phyloP scores from a whole-genome alignment of 2,329 filamentous ascomycete genomes.

The Pleurostoma richardsiae region DNA sequence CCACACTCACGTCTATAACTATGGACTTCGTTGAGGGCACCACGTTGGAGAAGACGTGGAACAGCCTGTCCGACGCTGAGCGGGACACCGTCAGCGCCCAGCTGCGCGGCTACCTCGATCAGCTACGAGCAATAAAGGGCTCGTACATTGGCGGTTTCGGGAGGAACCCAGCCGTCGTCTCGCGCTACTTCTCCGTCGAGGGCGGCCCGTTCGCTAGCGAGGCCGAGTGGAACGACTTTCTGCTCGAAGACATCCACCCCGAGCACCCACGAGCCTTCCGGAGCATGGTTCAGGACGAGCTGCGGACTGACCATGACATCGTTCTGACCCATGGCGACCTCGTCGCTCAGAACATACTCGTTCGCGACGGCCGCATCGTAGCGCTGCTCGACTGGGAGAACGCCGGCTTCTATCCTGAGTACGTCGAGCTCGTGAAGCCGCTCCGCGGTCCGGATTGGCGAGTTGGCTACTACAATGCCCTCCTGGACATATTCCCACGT shows the following conservation, averaged over 20 bases:
- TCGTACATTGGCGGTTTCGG: not conserved
- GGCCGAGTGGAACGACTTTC: not conserved
- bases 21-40: not conserved
- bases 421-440: not conserved
- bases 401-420: slow-evolving; percentile 4
- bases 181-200: not conserved
- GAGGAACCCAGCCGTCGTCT: not conserved
- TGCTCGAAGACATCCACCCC: not conserved
- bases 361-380: slow-evolving; percentile 1
- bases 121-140: not conserved
- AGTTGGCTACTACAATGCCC: not conserved
- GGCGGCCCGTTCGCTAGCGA: not conserved
- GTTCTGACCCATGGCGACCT: slow-evolving; percentile 2
- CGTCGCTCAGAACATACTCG: slow-evolving; percentile 2
- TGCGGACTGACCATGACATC: slow-evolving; percentile 9
- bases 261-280: not conserved
- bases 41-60: not conserved
- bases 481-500: not conserved
- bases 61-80: not conserved
- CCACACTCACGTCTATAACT: not conserved
- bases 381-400: slow-evolving; percentile 4
- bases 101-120: not conserved
- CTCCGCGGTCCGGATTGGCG: not conserved
- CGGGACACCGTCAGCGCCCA: not conserved
- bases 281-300: not conserved